phyloP scores from a whole-genome alignment of 2,329 filamentous ascomycete species.

The Ascosphaera apis region DNA sequence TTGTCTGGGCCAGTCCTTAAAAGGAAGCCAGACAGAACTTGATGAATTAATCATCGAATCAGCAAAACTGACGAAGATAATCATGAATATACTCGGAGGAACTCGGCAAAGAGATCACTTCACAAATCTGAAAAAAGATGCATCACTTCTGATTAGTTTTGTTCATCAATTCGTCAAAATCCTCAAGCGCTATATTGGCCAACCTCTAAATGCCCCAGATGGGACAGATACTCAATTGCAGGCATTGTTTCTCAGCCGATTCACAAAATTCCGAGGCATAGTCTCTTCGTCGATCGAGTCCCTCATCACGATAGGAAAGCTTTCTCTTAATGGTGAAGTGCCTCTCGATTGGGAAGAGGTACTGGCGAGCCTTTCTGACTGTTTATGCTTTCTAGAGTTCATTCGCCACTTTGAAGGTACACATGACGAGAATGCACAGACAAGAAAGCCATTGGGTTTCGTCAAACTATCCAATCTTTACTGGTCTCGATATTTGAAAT shows the following conservation, averaged over 20 bases:
- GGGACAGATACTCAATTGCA: slow-evolving; percentile 12
- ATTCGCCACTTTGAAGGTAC: slow-evolving; percentile 7
- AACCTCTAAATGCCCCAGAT: slow-evolving; percentile 3
- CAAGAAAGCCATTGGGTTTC: slow-evolving; percentile 3
- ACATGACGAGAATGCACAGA: not conserved
- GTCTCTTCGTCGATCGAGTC: slow-evolving; percentile 20
- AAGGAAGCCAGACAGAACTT: slow-evolving; percentile 18
- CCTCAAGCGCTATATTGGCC: slow-evolving; percentile 19
- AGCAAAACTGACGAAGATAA: slow-evolving; percentile 19
- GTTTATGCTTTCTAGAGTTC: slow-evolving; percentile 13
- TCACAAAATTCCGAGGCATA: slow-evolving; percentile 14
- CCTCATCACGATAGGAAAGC: slow-evolving; percentile 16
- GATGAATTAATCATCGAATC: slow-evolving; percentile 22
- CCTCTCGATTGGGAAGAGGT: slow-evolving; percentile 18
- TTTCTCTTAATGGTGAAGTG: slow-evolving; percentile 15
- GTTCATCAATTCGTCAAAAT: slow-evolving; percentile 18
- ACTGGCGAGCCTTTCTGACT: slow-evolving; percentile 15
- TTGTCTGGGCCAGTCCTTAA: slow-evolving; percentile 9
- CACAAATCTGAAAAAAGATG: slow-evolving; percentile 6
- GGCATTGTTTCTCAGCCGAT: slow-evolving; percentile 12
- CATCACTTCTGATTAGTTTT: slow-evolving; percentile 13
- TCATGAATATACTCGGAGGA: slow-evolving; percentile 11
- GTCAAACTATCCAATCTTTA: slow-evolving; percentile 23
- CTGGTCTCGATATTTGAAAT: slow-evolving; percentile 24
- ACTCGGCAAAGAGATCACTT: slow-evolving; percentile 12